Base-by-base conservation (phyloP, 768 basidiomycete species). In the Epithele typhae region DNA sequence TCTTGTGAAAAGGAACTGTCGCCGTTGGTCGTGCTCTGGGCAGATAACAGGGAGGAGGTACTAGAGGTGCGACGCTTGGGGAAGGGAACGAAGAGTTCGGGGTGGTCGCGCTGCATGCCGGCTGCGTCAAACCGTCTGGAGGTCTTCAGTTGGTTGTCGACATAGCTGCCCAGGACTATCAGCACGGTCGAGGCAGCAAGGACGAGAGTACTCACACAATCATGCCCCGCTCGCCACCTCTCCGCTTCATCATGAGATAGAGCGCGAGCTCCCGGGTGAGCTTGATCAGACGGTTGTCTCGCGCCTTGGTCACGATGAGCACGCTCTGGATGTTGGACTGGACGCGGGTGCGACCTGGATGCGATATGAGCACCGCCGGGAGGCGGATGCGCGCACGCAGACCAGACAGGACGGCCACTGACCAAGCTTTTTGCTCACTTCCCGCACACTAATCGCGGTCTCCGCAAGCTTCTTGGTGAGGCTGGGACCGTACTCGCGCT, bases 401-500 rank as follows among this genome's bases (percentile, higher is more conserved):
- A 48, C 50, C 40, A 33, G 40, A 35, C 40, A 40, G 43, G 27
- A 40, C 44, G 35, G 39, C 52, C 23, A 69, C 76, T 60, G 57
- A 92, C 95, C 96, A 15, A 99, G 83, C 65, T 95, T 91, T 66
- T 95, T 95, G 79, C 92, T 95, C 92, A 97, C 94, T 68, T 99
- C 96, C 39, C 96, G 78, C 10, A 99, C 96, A 32, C 92, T 88
- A 11, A 92, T 90, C 15, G 96, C 96, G 17, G 96, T 99, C 70
- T 95, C 95, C 7, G 95, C 96, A 12, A 99, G 75, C 56, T 93
- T 91, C 61, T 79, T 85, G 5, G 96, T 98, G 58, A 98, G 67
- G 62, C 84, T 94, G 35, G 79, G 77, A 1, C 77, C 78, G 51
- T 79, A 81, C 37, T 82, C 84, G 19, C 88, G 83, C 23, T 85